A percentile compares a stretch with the other conserved stretches of the same genome.
Conservation (phyloP, 1,284 basidiomycete genomes). For the Wallemia hederae region DNA sequence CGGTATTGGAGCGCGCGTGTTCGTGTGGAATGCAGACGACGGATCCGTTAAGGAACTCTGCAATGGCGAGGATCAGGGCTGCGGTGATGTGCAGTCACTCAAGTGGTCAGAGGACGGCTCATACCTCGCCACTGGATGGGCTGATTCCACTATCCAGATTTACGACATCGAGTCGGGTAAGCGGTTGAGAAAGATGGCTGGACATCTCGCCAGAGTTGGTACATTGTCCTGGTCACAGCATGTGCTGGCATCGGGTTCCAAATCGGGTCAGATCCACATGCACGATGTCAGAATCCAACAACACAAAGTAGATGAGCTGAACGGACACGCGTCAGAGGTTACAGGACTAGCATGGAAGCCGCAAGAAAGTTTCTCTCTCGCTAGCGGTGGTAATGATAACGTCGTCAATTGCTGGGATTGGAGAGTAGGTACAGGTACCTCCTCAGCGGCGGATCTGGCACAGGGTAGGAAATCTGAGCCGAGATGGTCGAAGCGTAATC, state of each 20-base stretch:
- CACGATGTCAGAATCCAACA: conserved; percentile 63
- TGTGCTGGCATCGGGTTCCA: conserved; percentile 57
- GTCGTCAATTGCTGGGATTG: conserved; percentile 85
- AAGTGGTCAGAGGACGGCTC: conserved; percentile 66
- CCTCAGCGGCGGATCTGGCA: conserved; percentile 13
- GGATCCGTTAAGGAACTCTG: conserved; percentile 52
- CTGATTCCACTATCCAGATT: conserved; percentile 68
- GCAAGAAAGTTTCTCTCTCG: conserved; percentile 20
- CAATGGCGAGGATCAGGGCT: conserved; percentile 14
- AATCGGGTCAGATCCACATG: conserved; percentile 74
- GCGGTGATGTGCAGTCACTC: conserved; percentile 20
- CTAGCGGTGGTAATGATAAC: conserved; percentile 83
- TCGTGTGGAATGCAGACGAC: conserved; percentile 78
- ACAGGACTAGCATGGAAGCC: conserved; percentile 22
- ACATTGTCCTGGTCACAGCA: conserved; percentile 61
- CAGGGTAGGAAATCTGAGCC: conserved; percentile 26
- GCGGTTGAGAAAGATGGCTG: conserved; percentile 61
- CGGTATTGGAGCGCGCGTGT: conserved; percentile 49
- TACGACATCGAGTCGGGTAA: conserved; percentile 65
- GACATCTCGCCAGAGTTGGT: conserved; percentile 46
- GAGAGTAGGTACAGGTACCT: conserved; percentile 22
- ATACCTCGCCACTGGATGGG: conserved; percentile 60
- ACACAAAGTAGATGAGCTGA: conserved; percentile 65
- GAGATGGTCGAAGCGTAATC: conserved; percentile 76
- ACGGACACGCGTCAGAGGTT: conserved; percentile 69